Conservation (phyloP, 257 asterid genomes). For the Orobanche coerulescens region DNA sequence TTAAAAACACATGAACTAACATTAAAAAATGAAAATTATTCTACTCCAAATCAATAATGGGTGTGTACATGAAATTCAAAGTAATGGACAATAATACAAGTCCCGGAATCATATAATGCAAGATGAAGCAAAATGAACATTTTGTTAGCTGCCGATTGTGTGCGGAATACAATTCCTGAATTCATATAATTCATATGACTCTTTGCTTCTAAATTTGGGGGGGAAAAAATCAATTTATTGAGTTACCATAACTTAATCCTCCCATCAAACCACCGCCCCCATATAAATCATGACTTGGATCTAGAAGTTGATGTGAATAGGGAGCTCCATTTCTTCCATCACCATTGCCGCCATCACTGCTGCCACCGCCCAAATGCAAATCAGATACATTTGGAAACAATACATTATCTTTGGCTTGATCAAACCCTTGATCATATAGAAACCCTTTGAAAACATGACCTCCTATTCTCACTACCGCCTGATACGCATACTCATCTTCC, state of each 20-base stretch:
- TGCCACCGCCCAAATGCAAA: constrained; percentile 41
- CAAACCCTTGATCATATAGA: constrained; percentile 55
- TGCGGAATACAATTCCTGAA: too few relatives aligned
- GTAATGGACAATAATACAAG: too few relatives aligned
- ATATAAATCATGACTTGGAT: constrained; percentile 30
- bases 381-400: constrained; percentile 51
- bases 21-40: too few relatives aligned
- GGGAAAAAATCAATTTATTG: constrained; percentile 26
- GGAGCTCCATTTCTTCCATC: constrained; percentile 15
- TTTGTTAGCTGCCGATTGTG: too few relatives aligned
- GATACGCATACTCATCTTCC: constrained; percentile 66
- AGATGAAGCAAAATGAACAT: too few relatives aligned
- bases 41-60: too few relatives aligned
- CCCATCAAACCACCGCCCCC: constrained; percentile 42
- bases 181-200: too few relatives aligned
- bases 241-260: constrained; percentile 37
- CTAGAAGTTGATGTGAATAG: constrained; percentile 17
- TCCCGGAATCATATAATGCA: too few relatives aligned
- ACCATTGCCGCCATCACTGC: constrained; percentile 3
- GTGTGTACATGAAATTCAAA: too few relatives aligned
- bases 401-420: constrained; percentile 36
- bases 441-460: constrained; percentile 74
- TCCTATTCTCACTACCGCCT: constrained; percentile 52
- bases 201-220: too few relatives aligned
- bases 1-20: too few relatives aligned